Evolutionary conservation across 2,329 filamentous ascomycete genomes (phyloP).

Genomic region (Colletotrichum euphorbiae): DNA sequence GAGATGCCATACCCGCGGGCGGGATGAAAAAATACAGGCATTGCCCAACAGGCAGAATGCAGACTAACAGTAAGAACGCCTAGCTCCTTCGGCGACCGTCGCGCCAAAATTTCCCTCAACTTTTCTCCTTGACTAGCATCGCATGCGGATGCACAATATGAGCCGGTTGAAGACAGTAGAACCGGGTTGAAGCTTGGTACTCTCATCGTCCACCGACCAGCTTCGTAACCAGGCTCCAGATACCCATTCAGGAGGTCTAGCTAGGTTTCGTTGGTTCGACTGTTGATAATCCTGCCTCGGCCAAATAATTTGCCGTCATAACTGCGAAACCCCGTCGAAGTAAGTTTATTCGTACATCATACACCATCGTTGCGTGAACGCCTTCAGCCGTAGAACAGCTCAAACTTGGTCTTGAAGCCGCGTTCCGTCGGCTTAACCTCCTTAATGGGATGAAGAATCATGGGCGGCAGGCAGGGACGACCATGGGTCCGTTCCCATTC

Average conservation of each 20-base stretch:
- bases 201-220: not conserved
- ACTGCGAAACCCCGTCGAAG: slow-evolving; percentile 7
- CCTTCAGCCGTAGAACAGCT: slow-evolving; percentile 53
- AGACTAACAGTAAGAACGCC: slow-evolving; percentile 19
- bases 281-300: not conserved
- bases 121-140: not conserved
- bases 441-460: slow-evolving; percentile 71
- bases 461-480: slow-evolving; percentile 67
- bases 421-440: slow-evolving; percentile 64
- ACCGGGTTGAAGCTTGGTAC: not conserved
- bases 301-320: not conserved
- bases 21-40: not conserved
- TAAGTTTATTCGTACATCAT: slow-evolving; percentile 38
- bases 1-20: slow-evolving; percentile 13
- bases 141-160: slow-evolving; percentile 12
- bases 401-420: slow-evolving; percentile 54
- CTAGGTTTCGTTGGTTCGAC: not conserved
- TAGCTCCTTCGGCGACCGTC: slow-evolving; percentile 17
- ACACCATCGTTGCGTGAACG: slow-evolving; percentile 32
- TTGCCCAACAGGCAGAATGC: slow-evolving; percentile 2
- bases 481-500: slow-evolving; percentile 68
- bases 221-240: slow-evolving; percentile 7
- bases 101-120: not conserved
- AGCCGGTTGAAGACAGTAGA: not conserved
- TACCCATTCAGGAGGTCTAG: not conserved